These are phyloP conservation scores for Acacia crassicarpa DNA, from an alignment of 306 rosid genomes.

Conservation along the genomic window DNA sequence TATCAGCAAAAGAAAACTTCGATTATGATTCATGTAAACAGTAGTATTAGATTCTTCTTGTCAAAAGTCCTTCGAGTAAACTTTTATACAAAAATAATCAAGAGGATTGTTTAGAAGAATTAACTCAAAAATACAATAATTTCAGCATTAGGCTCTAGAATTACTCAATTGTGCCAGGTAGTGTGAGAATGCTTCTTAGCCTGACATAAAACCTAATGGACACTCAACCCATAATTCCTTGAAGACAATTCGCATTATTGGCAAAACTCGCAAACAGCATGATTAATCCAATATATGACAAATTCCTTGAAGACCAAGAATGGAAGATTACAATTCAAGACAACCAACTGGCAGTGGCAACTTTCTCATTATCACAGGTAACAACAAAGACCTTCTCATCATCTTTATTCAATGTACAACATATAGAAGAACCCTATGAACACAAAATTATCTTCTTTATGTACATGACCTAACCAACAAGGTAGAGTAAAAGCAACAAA, in stretches of 20 bases:
- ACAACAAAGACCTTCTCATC: slow-evolving; percentile 33
- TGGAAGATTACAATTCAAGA: slow-evolving; percentile 35
- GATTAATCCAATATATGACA: slow-evolving; percentile 7
- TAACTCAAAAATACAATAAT: background rate
- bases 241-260: background rate
- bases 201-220: background rate
- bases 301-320: slow-evolving; percentile 38
- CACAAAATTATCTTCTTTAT: slow-evolving; percentile 50
- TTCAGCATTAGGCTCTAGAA: background rate
- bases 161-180: background rate
- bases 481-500: slow-evolving; percentile 30
- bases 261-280: background rate
- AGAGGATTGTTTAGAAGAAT: background rate
- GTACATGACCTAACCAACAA: slow-evolving; percentile 54
- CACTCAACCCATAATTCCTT: background rate
- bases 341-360: slow-evolving; percentile 28
- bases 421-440: slow-evolving; percentile 58
- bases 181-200: background rate
- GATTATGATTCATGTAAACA: background rate
- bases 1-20: background rate
- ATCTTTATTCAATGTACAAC: slow-evolving; percentile 59
- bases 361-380: slow-evolving; percentile 35
- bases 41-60: background rate
- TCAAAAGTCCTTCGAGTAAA: background rate
- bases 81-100: background rate